Percentiles rank a stretch among this genome's conserved stretches.
phyloP scores from a whole-genome alignment of 129 eudicot species.

The Mikania micrantha region DNA sequence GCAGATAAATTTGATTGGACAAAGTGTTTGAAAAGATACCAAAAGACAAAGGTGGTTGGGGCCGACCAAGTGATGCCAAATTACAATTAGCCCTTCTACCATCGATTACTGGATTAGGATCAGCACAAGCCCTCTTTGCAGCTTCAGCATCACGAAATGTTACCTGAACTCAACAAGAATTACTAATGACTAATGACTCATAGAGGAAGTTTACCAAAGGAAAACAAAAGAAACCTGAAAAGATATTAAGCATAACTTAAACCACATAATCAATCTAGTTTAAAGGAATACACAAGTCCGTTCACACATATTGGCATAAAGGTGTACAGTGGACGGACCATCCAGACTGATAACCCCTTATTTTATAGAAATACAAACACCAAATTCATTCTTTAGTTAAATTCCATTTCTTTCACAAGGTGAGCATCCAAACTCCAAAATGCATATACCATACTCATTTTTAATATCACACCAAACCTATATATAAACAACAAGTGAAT shows the following conservation, averaged over 20 bases:
- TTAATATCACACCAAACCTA: background rate
- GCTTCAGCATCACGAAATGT: slow-evolving; percentile 59
- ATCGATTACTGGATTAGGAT: slow-evolving; percentile 55
- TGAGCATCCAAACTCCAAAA: background rate
- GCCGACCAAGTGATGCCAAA: slow-evolving; percentile 61
- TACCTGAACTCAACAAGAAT: slow-evolving; percentile 34
- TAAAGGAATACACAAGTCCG: background rate
- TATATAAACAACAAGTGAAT: background rate
- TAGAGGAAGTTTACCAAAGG: background rate
- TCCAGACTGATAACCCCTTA: background rate
- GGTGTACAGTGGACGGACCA: background rate
- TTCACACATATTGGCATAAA: too few relatives aligned
- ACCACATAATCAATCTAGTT: background rate
- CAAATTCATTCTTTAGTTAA: background rate
- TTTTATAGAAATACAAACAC: background rate
- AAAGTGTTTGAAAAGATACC: slow-evolving; percentile 26
- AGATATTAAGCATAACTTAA: background rate
- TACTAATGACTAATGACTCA: background rate
- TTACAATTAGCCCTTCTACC: slow-evolving; percentile 62
- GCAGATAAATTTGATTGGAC: background rate
- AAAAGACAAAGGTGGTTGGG: slow-evolving; percentile 36
- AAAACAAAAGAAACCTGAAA: background rate
- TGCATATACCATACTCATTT: background rate
- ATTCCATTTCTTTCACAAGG: background rate
- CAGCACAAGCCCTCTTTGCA: slow-evolving; percentile 51